These are phyloP conservation scores for Penicillium steckii DNA, from an alignment of 495 filamentous ascomycete genomes.

Conservation along the genomic window DNA sequence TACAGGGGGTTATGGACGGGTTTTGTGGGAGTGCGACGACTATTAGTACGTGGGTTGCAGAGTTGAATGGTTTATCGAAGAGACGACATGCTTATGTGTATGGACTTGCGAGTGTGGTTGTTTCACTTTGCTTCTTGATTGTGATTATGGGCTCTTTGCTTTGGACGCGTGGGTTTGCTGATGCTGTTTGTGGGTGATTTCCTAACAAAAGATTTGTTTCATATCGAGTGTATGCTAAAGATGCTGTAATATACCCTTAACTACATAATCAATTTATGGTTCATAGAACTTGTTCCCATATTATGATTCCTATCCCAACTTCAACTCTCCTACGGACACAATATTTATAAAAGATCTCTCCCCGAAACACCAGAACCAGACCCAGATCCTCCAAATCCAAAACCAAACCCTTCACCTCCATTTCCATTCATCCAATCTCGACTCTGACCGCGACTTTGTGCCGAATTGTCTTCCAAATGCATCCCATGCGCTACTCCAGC, in stretches of 20 bases:
- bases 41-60: conserved; percentile 87
- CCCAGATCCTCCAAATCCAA: not conserved
- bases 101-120: conserved; percentile 61
- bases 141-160: conserved; percentile 76
- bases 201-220: no score
- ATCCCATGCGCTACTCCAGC: conserved; percentile 22
- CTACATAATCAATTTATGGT: no score
- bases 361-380: not conserved
- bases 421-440: not conserved
- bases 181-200: conserved; percentile 46
- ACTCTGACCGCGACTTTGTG: not conserved
- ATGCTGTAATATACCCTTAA: no score
- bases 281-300: no score
- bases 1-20: conserved; percentile 84
- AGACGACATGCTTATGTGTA: conserved; percentile 74
- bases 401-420: not conserved
- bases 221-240: no score
- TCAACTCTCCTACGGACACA: no score
- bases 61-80: conserved; percentile 64
- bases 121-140: conserved; percentile 64
- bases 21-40: conserved; percentile 91
- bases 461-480: not conserved
- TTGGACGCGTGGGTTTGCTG: conserved; percentile 67
- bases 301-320: no score
- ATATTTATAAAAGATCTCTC: not conserved